These are phyloP conservation scores for Peniophora sp. DNA, from an alignment of 1,284 basidiomycete species.

Conservation along the genomic window DNA sequence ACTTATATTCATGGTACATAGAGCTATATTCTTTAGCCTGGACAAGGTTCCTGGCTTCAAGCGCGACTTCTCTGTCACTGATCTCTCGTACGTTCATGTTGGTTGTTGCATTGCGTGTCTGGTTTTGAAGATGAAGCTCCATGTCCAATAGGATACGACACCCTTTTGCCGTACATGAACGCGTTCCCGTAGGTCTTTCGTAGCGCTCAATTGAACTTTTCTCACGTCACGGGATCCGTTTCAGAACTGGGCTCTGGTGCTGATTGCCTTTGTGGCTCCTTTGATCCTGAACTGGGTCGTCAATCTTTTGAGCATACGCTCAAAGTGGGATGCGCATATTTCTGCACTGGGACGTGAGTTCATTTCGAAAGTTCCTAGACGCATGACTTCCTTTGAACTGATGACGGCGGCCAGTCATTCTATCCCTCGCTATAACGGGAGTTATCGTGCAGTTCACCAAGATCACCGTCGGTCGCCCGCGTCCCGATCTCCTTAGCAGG, in stretches of 20 bases:
- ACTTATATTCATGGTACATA: slow-evolving; percentile 19
- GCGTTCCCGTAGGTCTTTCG: slow-evolving; percentile 59
- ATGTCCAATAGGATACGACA: slow-evolving; percentile 31
- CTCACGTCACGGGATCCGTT: neutral
- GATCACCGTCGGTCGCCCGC: slow-evolving; percentile 82
- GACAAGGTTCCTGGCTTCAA: slow-evolving; percentile 75
- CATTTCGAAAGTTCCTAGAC: slow-evolving; percentile 3
- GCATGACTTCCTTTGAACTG: slow-evolving; percentile 1
- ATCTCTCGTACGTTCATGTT: slow-evolving; percentile 51
- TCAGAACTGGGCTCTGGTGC: slow-evolving; percentile 49
- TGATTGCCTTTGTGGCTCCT: slow-evolving; percentile 67
- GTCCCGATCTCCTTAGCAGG: slow-evolving; percentile 78
- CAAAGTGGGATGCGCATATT: slow-evolving; percentile 86
- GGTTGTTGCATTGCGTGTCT: neutral
- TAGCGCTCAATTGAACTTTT: slow-evolving; percentile 1
- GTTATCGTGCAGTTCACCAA: slow-evolving; percentile 83
- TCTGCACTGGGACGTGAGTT: slow-evolving; percentile 69
- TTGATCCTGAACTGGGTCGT: slow-evolving; percentile 61
- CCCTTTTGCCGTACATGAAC: slow-evolving; percentile 72
- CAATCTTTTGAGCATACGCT: slow-evolving; percentile 67
- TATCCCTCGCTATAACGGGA: slow-evolving; percentile 71
- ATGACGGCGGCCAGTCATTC: slow-evolving; percentile 44
- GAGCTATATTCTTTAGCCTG: slow-evolving; percentile 63
- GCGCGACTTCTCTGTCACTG: slow-evolving; percentile 76
- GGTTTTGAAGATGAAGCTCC: slow-evolving; percentile 2